Conservation (phyloP, 257 asterid genomes). For the Nyctanthes arbortristis region DNA sequence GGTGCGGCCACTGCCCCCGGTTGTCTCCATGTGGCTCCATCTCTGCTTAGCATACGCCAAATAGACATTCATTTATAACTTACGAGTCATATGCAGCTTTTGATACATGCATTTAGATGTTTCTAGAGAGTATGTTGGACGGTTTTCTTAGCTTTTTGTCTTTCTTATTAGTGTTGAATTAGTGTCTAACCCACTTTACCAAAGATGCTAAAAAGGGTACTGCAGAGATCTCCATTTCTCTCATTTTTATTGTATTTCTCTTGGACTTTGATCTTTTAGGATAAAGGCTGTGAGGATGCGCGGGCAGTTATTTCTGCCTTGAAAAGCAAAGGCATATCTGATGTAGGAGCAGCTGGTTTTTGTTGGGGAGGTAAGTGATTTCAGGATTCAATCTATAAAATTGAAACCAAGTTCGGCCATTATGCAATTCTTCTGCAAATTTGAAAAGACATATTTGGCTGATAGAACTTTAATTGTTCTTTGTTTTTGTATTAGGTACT, state of each 20-base stretch:
- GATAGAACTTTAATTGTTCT: too few species aligned
- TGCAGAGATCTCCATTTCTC: neutral
- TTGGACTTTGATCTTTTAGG: constrained; percentile 32
- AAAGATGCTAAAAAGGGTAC: too few species aligned
- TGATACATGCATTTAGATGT: too few species aligned
- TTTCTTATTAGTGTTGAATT: neutral
- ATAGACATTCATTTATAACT: too few species aligned
- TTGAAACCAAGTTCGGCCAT: too few species aligned
- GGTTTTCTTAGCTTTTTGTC: too few species aligned
- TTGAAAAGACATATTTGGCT: neutral
- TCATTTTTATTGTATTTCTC: neutral
- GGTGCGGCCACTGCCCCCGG: too few species aligned
- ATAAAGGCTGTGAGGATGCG: constrained; percentile 73
- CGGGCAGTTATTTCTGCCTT: constrained; percentile 42
- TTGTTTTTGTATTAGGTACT: constrained; percentile 39
- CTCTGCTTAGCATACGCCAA: too few species aligned
- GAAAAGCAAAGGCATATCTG: constrained; percentile 54
- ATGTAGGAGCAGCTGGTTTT: constrained; percentile 71
- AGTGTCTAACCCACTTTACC: too few species aligned
- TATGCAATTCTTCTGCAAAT: neutral
- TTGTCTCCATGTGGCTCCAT: too few species aligned
- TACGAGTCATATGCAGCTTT: too few species aligned
- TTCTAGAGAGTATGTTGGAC: too few species aligned
- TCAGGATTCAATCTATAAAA: neutral
- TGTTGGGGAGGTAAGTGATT: constrained; percentile 75